Evolutionary conservation across 169 alveolate species (phyloP).

Genomic region (Plasmodium chabaudi): DNA sequence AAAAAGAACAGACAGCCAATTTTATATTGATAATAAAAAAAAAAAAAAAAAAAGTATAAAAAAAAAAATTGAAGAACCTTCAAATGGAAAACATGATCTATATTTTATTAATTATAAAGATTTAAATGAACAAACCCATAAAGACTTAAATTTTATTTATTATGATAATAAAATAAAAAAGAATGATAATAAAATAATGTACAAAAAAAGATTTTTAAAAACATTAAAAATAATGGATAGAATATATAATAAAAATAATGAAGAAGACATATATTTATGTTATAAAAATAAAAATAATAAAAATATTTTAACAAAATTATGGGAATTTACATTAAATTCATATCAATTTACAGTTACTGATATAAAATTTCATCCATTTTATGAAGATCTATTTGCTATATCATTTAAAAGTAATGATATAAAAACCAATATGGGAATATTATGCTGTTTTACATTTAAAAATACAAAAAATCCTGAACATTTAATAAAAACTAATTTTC

Average conservation of each 20-base stretch:
- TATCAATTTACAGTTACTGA: conserved; percentile 69
- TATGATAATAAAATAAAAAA: conserved; percentile 53
- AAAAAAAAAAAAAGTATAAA: conserved; percentile 22
- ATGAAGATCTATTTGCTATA: conserved; percentile 77
- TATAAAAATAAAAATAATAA: conserved; percentile 66
- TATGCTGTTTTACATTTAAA: conserved; percentile 73
- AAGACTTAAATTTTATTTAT: conserved; percentile 63
- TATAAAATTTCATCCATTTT: conserved; percentile 70
- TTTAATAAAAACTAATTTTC: conserved; percentile 50
- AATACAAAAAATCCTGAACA: conserved; percentile 74
- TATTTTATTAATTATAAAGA: conserved; percentile 68
- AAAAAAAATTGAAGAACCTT: conserved; percentile 39
- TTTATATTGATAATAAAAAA: not conserved
- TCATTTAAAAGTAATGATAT: conserved; percentile 67
- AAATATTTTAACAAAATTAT: conserved; percentile 64
- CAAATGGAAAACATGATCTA: conserved; percentile 51
- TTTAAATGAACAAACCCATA: conserved; percentile 29
- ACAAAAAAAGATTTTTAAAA: conserved; percentile 52
- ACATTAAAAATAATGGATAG: conserved; percentile 75
- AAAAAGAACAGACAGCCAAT: not conserved
- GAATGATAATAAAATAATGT: conserved; percentile 33
- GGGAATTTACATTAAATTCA: conserved; percentile 39
- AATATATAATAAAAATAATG: conserved; percentile 75
- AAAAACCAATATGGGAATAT: conserved; percentile 67
- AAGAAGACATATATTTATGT: conserved; percentile 67